Base-by-base conservation (phyloP, 2,329 filamentous ascomycete species). In the Aspergillus ochraceoroseus region DNA sequence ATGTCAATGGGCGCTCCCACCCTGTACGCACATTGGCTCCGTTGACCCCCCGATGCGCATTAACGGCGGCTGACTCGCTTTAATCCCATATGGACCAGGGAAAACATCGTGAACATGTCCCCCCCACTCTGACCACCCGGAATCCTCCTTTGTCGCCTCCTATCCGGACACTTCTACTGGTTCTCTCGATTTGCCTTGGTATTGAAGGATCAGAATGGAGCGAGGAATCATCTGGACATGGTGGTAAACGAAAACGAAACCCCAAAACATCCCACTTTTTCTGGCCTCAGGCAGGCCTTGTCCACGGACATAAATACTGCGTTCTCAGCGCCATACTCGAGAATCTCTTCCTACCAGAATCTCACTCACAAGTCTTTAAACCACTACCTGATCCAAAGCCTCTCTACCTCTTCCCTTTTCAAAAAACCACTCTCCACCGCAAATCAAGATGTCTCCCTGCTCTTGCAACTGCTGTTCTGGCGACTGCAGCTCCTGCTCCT, bases 391-490 rank as follows among this genome's bases (percentile, higher is more conserved):
- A 22, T 5, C 20, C 9, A 5, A 22, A 22, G 20, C 20, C 20
- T 22, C 9, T 22, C 9, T 9, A 32, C 11, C 5, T 19, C 12
- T 14, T 7, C 17, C 31, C 28, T 26, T 28, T 13, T 23, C 23
- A 12, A 12, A 31, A 38, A 23, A 15, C 32, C 14, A 25, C 20
- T 38, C 14, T 9, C 7, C 23, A 36, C 13, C 25, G 19, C 17
- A 26, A 43, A n/a, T 12, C 41, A 44, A 44, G 1, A 44, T 44
- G 41, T 44, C 41, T 44, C 41, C 41, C 41, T 44, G 41, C 41
- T 12, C 31, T 9, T 44, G 41, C 41, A 44, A 38, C 41, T 44
- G 41, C 41, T 44, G 41, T 36, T 44, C 41, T 17, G 41, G 41
- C 13, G 22, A 39, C 35, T 44, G 41, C 41, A 35, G 26, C 35